Conservation (phyloP, 768 basidiomycete genomes). For the Leccinellum luteum region DNA sequence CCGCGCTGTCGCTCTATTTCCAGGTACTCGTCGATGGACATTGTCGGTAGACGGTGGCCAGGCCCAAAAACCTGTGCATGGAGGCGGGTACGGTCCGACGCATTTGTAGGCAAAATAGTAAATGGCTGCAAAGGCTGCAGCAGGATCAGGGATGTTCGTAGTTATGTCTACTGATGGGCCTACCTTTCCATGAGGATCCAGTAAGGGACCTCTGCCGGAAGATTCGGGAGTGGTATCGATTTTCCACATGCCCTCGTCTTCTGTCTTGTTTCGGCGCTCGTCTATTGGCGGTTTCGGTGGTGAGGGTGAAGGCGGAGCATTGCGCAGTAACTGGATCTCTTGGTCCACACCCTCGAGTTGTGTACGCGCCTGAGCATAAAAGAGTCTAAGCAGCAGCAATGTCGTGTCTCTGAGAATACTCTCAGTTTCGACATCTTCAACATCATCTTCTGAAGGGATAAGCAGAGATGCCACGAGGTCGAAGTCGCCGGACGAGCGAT, state of each 20-base stretch:
- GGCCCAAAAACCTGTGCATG: slow-evolving; percentile 83
- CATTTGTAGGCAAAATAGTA: slow-evolving; percentile 79
- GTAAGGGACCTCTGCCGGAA: slow-evolving; percentile 56
- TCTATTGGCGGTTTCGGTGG: slow-evolving; percentile 29
- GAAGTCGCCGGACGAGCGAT: slow-evolving; percentile 46
- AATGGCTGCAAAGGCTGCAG: slow-evolving; percentile 84
- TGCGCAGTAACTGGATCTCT: slow-evolving; percentile 67
- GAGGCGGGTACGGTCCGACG: slow-evolving; percentile 65
- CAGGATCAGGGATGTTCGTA: slow-evolving; percentile 1
- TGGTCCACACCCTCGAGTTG: slow-evolving; percentile 67
- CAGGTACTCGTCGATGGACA: slow-evolving; percentile 95
- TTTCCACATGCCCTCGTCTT: slow-evolving; percentile 63
- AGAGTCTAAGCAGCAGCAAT: slow-evolving; percentile 69
- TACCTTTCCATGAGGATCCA: slow-evolving; percentile 80
- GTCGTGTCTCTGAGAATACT: slow-evolving; percentile 65
- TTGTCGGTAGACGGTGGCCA: slow-evolving; percentile 83
- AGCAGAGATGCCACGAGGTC: slow-evolving; percentile 66
- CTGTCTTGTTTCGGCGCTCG: slow-evolving; percentile 39
- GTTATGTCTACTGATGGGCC: slow-evolving; percentile 6
- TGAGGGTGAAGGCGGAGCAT: slow-evolving; percentile 45
- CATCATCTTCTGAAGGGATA: slow-evolving; percentile 37
- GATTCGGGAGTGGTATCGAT: slow-evolving; percentile 55
- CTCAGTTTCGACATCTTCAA: slow-evolving; percentile 58
- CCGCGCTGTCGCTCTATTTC: slow-evolving; percentile 81
- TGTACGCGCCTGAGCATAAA: slow-evolving; percentile 64